A percentile compares a stretch with the other conserved stretches of the same genome.
These are phyloP conservation scores for Raffaelea ambrosiae DNA, from an alignment of 2,329 filamentous ascomycete genomes.

Conservation along the genomic window DNA sequence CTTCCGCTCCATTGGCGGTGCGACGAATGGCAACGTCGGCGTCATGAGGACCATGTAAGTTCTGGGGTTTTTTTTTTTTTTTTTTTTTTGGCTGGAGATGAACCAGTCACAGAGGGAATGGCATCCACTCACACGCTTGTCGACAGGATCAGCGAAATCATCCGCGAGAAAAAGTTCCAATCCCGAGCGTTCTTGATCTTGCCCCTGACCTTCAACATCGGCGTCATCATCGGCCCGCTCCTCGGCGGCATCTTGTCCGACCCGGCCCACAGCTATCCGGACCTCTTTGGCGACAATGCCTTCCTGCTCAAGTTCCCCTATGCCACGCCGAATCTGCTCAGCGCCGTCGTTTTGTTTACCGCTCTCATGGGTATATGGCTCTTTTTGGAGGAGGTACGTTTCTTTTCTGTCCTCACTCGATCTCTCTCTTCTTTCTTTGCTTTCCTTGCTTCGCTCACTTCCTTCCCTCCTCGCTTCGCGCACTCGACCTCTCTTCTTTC, in stretches of 20 bases:
- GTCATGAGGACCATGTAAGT: constrained; percentile 62
- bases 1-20: constrained; percentile 57
- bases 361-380: constrained; percentile 38
- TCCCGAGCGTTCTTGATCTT: constrained; percentile 34
- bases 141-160: constrained; percentile 35
- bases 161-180: constrained; percentile 36
- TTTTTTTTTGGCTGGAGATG: too few species aligned
- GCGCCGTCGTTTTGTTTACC: constrained; percentile 34
- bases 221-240: constrained; percentile 50
- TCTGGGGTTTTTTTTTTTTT: background rate
- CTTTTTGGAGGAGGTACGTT: constrained; percentile 38
- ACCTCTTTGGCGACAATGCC: constrained; percentile 33
- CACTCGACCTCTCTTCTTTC: too few species aligned
- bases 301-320: constrained; percentile 45
- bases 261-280: constrained; percentile 32
- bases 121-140: too few species aligned
- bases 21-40: constrained; percentile 65
- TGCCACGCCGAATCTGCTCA: constrained; percentile 45
- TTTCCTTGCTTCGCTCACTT: too few species aligned
- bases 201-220: constrained; percentile 65
- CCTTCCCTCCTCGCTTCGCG: too few species aligned
- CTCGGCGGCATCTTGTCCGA: constrained; percentile 38
- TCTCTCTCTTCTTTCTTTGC: background rate
- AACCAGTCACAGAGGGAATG: too few species aligned
- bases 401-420: background rate